These are phyloP conservation scores for Naematelia aurantialba DNA, from an alignment of 768 basidiomycete species.

Conservation along the genomic window DNA sequence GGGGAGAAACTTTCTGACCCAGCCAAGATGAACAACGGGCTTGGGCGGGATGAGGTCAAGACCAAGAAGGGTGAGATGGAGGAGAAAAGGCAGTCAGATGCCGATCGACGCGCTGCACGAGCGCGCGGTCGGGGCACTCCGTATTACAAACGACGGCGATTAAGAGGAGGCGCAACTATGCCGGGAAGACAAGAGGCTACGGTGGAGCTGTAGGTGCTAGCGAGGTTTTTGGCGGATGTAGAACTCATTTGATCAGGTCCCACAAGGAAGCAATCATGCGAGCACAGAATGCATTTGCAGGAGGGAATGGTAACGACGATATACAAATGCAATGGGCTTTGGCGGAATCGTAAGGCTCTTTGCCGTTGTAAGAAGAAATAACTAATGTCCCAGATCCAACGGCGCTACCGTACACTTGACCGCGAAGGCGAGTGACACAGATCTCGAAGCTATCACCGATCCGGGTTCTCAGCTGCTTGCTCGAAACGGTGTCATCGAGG, in stretches of 20 bases:
- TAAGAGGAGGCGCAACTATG: conserved; percentile 26
- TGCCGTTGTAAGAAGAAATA: neutral
- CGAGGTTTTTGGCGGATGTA: neutral
- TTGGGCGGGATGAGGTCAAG: conserved; percentile 26
- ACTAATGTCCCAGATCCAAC: neutral
- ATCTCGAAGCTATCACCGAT: neutral
- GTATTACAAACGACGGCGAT: conserved; percentile 36
- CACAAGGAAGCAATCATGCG: conserved; percentile 33
- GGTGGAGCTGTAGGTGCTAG: conserved; percentile 20
- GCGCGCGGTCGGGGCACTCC: conserved; percentile 25
- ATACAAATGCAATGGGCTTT: conserved; percentile 32
- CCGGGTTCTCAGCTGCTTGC: conserved; percentile 17
- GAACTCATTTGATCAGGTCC: conserved; percentile 9
- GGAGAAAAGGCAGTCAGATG: conserved; percentile 18
- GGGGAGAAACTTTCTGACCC: conserved; percentile 31
- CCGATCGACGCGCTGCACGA: conserved; percentile 6
- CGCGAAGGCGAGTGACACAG: neutral
- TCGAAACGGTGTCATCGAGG: conserved; percentile 31
- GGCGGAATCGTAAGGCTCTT: conserved; percentile 22
- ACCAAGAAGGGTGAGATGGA: conserved; percentile 33
- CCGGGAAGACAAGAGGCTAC: conserved; percentile 18
- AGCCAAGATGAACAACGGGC: conserved; percentile 11
- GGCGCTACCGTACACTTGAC: neutral
- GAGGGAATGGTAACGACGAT: conserved; percentile 20
- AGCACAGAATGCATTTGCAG: conserved; percentile 33